These are phyloP conservation scores for Phytophthora macrochlamydospora DNA, from an alignment of 352 stramenopile species.

Conservation along the genomic window DNA sequence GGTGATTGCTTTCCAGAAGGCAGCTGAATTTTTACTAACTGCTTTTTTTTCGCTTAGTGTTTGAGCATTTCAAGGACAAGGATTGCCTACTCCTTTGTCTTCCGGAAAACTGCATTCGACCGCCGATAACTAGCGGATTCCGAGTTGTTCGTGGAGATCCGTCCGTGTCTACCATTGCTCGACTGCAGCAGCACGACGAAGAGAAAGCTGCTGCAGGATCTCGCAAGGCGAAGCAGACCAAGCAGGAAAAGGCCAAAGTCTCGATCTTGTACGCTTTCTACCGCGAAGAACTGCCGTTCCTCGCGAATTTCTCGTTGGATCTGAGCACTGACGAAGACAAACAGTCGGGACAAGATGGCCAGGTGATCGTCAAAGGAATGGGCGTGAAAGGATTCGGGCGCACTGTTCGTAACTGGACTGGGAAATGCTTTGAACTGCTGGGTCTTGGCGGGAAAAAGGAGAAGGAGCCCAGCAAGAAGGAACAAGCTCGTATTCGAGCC, in stretches of 20 bases:
- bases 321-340: slow-evolving; percentile 36
- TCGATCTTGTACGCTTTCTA: slow-evolving; percentile 65
- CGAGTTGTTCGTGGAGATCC: slow-evolving; percentile 47
- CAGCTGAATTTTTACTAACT: background rate
- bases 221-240: slow-evolving; percentile 16
- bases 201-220: slow-evolving; percentile 16
- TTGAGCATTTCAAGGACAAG: slow-evolving; percentile 63
- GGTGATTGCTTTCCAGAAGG: background rate
- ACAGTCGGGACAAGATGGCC: slow-evolving; percentile 22
- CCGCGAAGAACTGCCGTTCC: slow-evolving; percentile 68
- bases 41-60: slow-evolving; percentile 33
- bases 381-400: slow-evolving; percentile 31
- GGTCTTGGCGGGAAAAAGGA: slow-evolving; percentile 29
- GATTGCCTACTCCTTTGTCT: slow-evolving; percentile 62
- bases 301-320: slow-evolving; percentile 45
- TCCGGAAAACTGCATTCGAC: slow-evolving; percentile 46
- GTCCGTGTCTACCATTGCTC: slow-evolving; percentile 39
- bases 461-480: slow-evolving; percentile 23
- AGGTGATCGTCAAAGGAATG: slow-evolving; percentile 54
- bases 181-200: slow-evolving; percentile 39
- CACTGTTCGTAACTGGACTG: slow-evolving; percentile 25
- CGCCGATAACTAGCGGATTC: slow-evolving; percentile 52
- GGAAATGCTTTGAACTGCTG: slow-evolving; percentile 30
- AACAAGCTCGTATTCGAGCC: slow-evolving; percentile 8
- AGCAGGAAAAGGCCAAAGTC: slow-evolving; percentile 20